Conservation (phyloP, 345 rosid genomes). For the Salix dunnii region DNA sequence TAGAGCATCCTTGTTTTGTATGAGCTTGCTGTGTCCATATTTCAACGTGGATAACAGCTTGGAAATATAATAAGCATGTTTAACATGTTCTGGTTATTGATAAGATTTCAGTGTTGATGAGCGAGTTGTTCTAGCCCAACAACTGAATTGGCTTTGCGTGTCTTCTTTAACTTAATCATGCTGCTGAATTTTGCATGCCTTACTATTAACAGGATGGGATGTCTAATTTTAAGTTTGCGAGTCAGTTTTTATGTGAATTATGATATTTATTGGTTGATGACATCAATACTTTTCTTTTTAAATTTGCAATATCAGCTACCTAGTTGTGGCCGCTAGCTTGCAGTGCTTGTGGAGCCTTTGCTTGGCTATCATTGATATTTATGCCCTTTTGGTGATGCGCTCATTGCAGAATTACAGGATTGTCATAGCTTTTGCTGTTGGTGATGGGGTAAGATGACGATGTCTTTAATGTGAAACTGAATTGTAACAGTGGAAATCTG, state of each 20-base stretch:
- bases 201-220: background rate
- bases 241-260: background rate
- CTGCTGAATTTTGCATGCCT: background rate
- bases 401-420: slow-evolving; percentile 53
- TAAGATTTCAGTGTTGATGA: background rate
- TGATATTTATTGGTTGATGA: slow-evolving; percentile 3
- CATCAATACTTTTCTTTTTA: slow-evolving; percentile 14
- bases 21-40: background rate
- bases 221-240: background rate
- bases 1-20: background rate
- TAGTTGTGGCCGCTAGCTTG: slow-evolving; percentile 74
- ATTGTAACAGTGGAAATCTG: background rate
- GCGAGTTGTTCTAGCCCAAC: background rate
- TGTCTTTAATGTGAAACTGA: background rate
- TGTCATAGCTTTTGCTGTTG: slow-evolving; percentile 52
- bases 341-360: slow-evolving; percentile 71
- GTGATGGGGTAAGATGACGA: slow-evolving; percentile 67
- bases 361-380: slow-evolving; percentile 51
- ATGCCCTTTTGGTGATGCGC: slow-evolving; percentile 68
- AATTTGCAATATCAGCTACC: slow-evolving; percentile 52
- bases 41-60: background rate
- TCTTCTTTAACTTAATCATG: background rate
- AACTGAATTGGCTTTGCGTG: background rate
- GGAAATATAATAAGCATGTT: background rate
- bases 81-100: background rate